phyloP scores from a whole-genome alignment of 129 eudicot genomes.

The Logfia minima region DNA sequence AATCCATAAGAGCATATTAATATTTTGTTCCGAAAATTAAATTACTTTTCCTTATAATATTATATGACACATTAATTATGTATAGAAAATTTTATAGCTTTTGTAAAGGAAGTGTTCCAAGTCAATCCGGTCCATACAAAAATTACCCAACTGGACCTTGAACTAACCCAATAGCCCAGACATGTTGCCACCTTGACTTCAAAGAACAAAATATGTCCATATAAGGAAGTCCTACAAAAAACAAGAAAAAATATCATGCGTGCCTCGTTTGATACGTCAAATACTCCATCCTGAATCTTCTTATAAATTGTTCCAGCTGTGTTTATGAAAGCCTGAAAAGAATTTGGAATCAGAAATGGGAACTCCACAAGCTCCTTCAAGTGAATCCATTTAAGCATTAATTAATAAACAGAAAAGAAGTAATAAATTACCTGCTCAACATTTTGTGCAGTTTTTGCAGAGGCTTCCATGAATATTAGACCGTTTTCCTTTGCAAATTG shows the following conservation, averaged over 20 bases:
- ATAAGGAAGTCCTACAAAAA: neutral
- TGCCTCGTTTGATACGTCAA: slow-evolving; percentile 93
- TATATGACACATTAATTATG: neutral
- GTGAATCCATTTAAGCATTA: neutral
- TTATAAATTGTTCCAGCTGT: slow-evolving; percentile 80
- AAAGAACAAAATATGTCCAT: neutral
- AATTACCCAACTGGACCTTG: neutral
- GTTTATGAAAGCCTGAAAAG: slow-evolving; percentile 72
- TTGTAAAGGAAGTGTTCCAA: neutral
- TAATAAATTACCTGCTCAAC: slow-evolving; percentile 69
- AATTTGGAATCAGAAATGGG: slow-evolving; percentile 6
- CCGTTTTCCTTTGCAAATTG: slow-evolving; percentile 94
- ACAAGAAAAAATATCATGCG: neutral
- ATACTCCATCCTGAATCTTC: slow-evolving; percentile 91
- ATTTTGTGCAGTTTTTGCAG: slow-evolving; percentile 90
- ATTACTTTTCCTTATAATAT: neutral
- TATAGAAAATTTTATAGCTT: neutral
- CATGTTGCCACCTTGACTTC: neutral
- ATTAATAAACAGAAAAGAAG: neutral
- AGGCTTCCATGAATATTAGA: slow-evolving; percentile 81
- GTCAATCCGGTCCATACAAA: neutral
- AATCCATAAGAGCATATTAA: neutral
- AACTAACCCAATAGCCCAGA: neutral
- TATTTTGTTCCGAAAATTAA: neutral
- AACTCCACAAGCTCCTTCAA: neutral